Conservation (phyloP, 805 yeast genomes). For the Candida broadrunensis region DNA sequence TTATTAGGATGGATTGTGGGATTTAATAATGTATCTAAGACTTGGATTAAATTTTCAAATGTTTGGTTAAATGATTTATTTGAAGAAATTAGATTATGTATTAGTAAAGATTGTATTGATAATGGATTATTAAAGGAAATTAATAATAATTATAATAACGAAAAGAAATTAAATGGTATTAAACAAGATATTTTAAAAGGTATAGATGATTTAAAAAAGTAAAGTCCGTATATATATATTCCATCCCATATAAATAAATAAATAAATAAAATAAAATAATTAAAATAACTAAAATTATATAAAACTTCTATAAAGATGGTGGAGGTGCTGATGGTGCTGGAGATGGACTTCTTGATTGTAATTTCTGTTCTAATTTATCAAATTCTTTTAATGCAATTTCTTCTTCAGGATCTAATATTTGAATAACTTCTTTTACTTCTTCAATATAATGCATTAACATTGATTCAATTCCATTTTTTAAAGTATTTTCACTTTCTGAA, state of each 20-base stretch:
- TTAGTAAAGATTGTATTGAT: slow-evolving; percentile 35
- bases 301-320: slow-evolving; percentile 20
- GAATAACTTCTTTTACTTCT: slow-evolving; percentile 86
- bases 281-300: neutral
- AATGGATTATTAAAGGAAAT: slow-evolving; percentile 35
- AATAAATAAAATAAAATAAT: neutral
- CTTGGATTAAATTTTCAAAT: slow-evolving; percentile 28
- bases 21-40: slow-evolving; percentile 36
- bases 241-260: neutral
- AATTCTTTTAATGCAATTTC: slow-evolving; percentile 81
- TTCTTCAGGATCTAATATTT: slow-evolving; percentile 72
- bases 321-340: slow-evolving; percentile 12
- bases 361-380: slow-evolving; percentile 69
- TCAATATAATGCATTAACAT: slow-evolving; percentile 97
- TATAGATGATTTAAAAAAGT: neutral
- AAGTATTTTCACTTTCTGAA: slow-evolving; percentile 84
- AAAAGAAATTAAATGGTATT: neutral
- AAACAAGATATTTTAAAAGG: neutral
- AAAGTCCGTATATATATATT: neutral
- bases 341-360: slow-evolving; percentile 16
- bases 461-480: slow-evolving; percentile 94
- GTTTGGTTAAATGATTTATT: slow-evolving; percentile 27
- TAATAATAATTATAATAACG: slow-evolving; percentile 5
- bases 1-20: slow-evolving; percentile 40
- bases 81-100: slow-evolving; percentile 34